Percentiles rank a stretch among this genome's conserved stretches.
Evolutionary conservation across 192 early-diverging fungal species (phyloP).

Genomic region (Podila epicladia): DNA sequence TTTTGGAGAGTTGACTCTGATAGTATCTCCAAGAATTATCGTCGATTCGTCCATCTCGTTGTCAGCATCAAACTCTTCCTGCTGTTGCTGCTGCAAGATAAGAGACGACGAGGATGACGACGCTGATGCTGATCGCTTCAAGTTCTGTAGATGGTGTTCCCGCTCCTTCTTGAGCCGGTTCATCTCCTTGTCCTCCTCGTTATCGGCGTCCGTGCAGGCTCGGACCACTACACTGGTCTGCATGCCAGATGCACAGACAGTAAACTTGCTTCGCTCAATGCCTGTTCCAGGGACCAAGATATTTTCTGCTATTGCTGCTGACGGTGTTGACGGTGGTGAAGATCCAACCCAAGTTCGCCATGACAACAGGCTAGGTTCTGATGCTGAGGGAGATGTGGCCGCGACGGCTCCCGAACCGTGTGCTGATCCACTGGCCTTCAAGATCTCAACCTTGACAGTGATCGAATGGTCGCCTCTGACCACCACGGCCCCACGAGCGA

Average conservation of each 20-base stretch:
- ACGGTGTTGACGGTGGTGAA: not conserved
- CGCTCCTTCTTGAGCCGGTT: conserved; percentile 19
- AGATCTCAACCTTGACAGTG: conserved; percentile 42
- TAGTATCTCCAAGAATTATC: conserved; percentile 40
- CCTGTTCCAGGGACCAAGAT: conserved; percentile 38
- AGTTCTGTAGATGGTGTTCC: conserved; percentile 4
- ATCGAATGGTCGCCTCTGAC: conserved; percentile 44
- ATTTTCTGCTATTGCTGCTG: not conserved
- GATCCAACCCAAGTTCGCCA: conserved; percentile 34
- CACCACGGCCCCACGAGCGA: conserved; percentile 35
- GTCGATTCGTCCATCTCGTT: conserved; percentile 1
- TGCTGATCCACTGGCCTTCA: conserved; percentile 38
- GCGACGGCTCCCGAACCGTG: conserved; percentile 23
- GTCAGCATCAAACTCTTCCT: not conserved
- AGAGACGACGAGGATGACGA: conserved; percentile 15
- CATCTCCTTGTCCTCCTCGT: conserved; percentile 35
- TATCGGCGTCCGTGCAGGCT: conserved; percentile 31
- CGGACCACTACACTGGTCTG: conserved; percentile 40
- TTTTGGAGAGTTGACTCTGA: not conserved
- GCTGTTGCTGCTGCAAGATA: conserved; percentile 6
- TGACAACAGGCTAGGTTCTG: conserved; percentile 12
- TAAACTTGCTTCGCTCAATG: conserved; percentile 41
- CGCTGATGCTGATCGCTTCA: conserved; percentile 11
- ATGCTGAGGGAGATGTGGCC: conserved; percentile 2
- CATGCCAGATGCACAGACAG: conserved; percentile 40